Conservation (phyloP, 805 yeast species). For the Candida maltosa region DNA sequence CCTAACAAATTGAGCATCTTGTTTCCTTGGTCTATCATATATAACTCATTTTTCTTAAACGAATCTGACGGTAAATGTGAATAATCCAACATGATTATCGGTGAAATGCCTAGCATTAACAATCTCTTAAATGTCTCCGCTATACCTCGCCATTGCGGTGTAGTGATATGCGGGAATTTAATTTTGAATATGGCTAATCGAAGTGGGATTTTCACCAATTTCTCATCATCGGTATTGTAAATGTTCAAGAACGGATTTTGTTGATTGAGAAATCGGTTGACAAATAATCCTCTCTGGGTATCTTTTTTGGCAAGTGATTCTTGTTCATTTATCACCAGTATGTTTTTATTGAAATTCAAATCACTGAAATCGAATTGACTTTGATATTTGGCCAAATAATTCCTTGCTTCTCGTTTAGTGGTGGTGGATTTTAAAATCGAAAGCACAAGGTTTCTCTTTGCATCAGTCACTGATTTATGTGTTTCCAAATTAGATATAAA, state of each 20-base stretch:
- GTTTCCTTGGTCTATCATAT: conserved; percentile 30
- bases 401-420: conserved; percentile 87
- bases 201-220: conserved; percentile 39
- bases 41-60: conserved; percentile 29
- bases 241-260: conserved; percentile 32
- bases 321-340: conserved; percentile 16
- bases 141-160: conserved; percentile 40
- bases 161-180: conserved; percentile 32
- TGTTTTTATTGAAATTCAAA: conserved; percentile 9
- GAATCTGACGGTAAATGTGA: conserved; percentile 21
- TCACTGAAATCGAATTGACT: conserved; percentile 34
- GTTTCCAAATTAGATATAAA: conserved; percentile 36
- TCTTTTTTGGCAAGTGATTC: conserved; percentile 16
- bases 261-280: conserved; percentile 28
- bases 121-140: conserved; percentile 55
- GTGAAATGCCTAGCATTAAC: conserved; percentile 66
- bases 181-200: conserved; percentile 58
- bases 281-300: conserved; percentile 28
- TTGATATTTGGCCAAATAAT: conserved; percentile 71
- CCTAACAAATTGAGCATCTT: conserved; percentile 22
- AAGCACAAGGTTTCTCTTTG: conserved; percentile 68
- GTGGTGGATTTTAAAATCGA: conserved; percentile 88
- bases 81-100: conserved; percentile 61
- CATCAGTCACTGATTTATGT: conserved; percentile 34
- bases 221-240: conserved; percentile 26